Conservation (phyloP, 2,329 filamentous ascomycete genomes). For the Madurella fahalii region DNA sequence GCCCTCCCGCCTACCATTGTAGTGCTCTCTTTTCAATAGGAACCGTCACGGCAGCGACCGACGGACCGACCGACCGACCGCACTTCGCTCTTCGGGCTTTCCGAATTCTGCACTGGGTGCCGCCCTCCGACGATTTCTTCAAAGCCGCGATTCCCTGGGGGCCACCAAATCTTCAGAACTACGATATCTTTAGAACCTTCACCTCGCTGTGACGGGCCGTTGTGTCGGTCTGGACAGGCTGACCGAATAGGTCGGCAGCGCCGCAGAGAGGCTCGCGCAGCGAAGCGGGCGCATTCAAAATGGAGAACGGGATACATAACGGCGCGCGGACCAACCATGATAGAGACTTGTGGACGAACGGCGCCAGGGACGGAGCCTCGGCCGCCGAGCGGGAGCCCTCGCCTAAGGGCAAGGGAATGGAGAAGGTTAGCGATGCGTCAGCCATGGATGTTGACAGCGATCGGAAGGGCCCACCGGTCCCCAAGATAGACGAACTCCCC, state of each 20-base stretch:
- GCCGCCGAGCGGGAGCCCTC: constrained; percentile 25
- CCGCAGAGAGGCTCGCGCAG: constrained; percentile 9
- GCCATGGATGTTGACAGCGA: constrained; percentile 22
- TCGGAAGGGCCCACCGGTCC: constrained; percentile 23
- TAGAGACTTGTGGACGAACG: constrained; percentile 44
- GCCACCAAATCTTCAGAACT: not conserved
- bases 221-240: not conserved
- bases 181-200: not conserved
- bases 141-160: not conserved
- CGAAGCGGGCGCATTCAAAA: constrained; percentile 22
- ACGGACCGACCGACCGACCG: no score
- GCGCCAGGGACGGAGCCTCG: constrained; percentile 37
- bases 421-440: constrained; percentile 27
- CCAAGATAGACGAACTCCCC: constrained; percentile 55
- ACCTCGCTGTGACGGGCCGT: constrained; percentile 1
- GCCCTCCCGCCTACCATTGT: not conserved
- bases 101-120: not conserved
- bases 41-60: not conserved
- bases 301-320: constrained; percentile 45
- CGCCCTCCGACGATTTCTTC: not conserved
- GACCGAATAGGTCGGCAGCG: constrained; percentile 9
- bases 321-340: constrained; percentile 54
- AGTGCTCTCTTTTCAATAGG: not conserved
- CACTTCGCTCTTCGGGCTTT: not conserved
- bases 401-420: constrained; percentile 30